Percentiles rank a stretch among this genome's conserved stretches.
Evolutionary conservation across 2,329 filamentous ascomycete genomes (phyloP).

Genomic region (Hypoxylon sp.): DNA sequence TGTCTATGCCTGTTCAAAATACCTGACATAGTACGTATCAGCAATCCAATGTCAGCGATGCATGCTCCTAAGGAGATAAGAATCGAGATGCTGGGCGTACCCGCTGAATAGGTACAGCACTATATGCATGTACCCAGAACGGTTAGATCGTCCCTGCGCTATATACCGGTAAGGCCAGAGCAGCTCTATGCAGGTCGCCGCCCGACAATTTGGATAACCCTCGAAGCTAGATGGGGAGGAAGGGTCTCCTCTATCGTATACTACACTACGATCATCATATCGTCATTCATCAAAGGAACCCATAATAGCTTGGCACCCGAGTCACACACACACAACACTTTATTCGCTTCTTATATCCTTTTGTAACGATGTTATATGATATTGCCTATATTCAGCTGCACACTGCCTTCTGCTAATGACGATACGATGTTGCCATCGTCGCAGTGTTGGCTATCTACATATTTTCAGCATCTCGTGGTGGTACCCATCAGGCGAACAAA

Average conservation of each 20-base stretch:
- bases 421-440: slow-evolving; percentile 16
- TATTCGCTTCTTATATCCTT: slow-evolving; percentile 31
- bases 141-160: slow-evolving; percentile 32
- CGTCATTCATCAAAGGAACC: slow-evolving; percentile 7
- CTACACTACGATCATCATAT: slow-evolving; percentile 7
- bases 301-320: slow-evolving; percentile 15
- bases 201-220: slow-evolving; percentile 30
- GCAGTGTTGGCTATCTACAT: slow-evolving; percentile 23
- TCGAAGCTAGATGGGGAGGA: slow-evolving; percentile 30
- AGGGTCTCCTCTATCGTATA: too few species aligned
- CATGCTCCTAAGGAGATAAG: slow-evolving; percentile 2
- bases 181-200: slow-evolving; percentile 40
- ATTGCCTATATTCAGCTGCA: slow-evolving; percentile 13
- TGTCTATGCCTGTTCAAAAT: background rate
- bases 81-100: slow-evolving; percentile 32
- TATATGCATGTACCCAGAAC: slow-evolving; percentile 24
- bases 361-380: slow-evolving; percentile 5
- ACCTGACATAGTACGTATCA: background rate
- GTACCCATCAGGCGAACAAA: slow-evolving; percentile 33
- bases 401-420: slow-evolving; percentile 32
- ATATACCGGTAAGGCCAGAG: slow-evolving; percentile 35
- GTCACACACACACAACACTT: slow-evolving; percentile 30
- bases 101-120: slow-evolving; percentile 32
- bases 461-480: slow-evolving; percentile 25
- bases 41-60: background rate